Evolutionary conservation across 257 asterid genomes (phyloP).

Genomic region (Solanum sparsipilum): DNA sequence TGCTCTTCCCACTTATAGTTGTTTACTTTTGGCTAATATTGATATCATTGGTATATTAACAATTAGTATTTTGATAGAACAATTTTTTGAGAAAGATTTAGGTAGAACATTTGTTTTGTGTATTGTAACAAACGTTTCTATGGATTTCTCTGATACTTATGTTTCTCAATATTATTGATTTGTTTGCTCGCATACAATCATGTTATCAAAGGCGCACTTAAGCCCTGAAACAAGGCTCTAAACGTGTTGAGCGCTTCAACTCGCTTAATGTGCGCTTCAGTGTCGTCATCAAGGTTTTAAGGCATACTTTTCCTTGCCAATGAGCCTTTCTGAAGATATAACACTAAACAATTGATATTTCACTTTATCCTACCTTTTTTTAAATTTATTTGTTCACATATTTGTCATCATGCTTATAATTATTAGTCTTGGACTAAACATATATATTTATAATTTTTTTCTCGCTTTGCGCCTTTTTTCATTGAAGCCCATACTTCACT

Average conservation of each 20-base stretch:
- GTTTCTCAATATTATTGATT: background rate
- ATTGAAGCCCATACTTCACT: background rate
- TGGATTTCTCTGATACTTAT: background rate
- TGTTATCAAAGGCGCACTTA: background rate
- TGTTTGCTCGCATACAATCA: background rate
- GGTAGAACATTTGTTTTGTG: background rate
- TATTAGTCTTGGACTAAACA: background rate
- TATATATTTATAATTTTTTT: background rate
- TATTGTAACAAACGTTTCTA: background rate
- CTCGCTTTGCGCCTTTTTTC: background rate
- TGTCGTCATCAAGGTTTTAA: background rate
- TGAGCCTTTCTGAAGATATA: background rate
- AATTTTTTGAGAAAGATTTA: background rate
- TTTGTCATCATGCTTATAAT: background rate
- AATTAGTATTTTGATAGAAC: background rate
- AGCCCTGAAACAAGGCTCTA: background rate
- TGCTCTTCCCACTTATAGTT: background rate
- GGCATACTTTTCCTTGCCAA: background rate
- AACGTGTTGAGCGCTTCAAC: background rate
- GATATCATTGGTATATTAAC: background rate
- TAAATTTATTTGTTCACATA: background rate
- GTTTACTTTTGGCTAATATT: background rate
- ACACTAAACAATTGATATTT: background rate
- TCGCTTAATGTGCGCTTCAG: background rate
- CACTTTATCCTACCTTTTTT: background rate